Conservation (phyloP, 495 filamentous ascomycete species). For the Thozetella sp. region DNA sequence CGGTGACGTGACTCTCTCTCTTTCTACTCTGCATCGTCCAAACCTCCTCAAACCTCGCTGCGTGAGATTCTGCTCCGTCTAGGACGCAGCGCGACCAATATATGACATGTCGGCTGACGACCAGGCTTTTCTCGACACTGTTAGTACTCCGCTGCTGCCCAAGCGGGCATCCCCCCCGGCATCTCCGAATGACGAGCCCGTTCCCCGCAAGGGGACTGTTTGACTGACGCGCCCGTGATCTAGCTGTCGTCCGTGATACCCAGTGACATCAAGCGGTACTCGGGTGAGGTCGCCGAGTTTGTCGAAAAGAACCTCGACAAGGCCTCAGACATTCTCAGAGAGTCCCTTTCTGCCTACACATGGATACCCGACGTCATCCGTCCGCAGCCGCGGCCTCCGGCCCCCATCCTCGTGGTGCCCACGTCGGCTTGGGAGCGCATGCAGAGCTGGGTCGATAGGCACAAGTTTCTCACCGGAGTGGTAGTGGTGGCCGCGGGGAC, state of each 20-base stretch:
- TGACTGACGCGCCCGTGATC: constrained; percentile 1
- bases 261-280: constrained; percentile 67
- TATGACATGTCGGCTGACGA: constrained; percentile 61
- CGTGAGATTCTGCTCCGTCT: too few relatives aligned
- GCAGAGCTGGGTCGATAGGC: constrained; percentile 63
- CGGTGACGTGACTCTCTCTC: not conserved
- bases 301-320: constrained; percentile 77
- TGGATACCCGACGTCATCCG: constrained; percentile 73
- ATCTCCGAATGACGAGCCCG: constrained; percentile 4
- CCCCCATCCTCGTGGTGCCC: constrained; percentile 35
- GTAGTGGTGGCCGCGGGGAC: constrained; percentile 70
- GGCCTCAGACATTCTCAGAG: constrained; percentile 62
- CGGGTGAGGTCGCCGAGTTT: constrained; percentile 68
- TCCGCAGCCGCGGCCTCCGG: constrained; percentile 54
- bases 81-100: not conserved
- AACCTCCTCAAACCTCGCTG: too few relatives aligned
- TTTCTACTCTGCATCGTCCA: too few relatives aligned
- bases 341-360: constrained; percentile 59
- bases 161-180: not conserved
- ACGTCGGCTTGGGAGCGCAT: constrained; percentile 33
- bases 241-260: constrained; percentile 76
- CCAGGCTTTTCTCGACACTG: constrained; percentile 63
- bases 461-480: constrained; percentile 71
- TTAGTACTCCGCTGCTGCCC: constrained; percentile 37
- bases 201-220: not conserved